phyloP scores from a whole-genome alignment of 257 asterid species.

The Solanum tarapatanum region DNA sequence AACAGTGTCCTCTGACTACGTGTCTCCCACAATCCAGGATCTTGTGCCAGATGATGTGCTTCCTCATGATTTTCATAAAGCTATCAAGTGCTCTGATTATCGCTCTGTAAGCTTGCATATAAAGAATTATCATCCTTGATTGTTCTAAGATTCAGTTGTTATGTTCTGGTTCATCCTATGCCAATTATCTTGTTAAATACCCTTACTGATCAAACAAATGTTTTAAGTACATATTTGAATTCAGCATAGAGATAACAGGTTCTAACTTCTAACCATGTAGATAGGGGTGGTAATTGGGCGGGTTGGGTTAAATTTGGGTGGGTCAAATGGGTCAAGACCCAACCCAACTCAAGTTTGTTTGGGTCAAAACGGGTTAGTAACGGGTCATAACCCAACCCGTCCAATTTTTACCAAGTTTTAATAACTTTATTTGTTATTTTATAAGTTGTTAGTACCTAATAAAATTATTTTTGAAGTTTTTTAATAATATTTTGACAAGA shows the following conservation, averaged over 20 bases:
- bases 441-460: no score
- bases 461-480: no score
- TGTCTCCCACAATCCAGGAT: slow-evolving; percentile 44
- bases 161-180: background rate
- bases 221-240: background rate
- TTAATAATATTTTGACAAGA: no score
- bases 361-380: no score
- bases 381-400: no score
- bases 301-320: no score
- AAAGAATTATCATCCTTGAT: background rate
- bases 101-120: slow-evolving; percentile 64
- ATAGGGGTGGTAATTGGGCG: background rate
- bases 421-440: no score
- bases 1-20: background rate
- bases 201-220: background rate
- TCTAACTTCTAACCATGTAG: background rate
- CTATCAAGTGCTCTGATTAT: slow-evolving; percentile 67
- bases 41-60: slow-evolving; percentile 62
- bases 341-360: no score
- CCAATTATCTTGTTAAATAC: background rate
- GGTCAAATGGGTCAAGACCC: no score
- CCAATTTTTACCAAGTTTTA: no score
- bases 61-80: slow-evolving; percentile 56
- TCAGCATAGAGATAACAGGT: background rate
- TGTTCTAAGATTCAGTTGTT: background rate